A percentile compares a stretch with the other conserved stretches of the same genome.
Conservation (phyloP, 1,284 basidiomycete genomes). For the Apiotrichum veenhuisii region DNA sequence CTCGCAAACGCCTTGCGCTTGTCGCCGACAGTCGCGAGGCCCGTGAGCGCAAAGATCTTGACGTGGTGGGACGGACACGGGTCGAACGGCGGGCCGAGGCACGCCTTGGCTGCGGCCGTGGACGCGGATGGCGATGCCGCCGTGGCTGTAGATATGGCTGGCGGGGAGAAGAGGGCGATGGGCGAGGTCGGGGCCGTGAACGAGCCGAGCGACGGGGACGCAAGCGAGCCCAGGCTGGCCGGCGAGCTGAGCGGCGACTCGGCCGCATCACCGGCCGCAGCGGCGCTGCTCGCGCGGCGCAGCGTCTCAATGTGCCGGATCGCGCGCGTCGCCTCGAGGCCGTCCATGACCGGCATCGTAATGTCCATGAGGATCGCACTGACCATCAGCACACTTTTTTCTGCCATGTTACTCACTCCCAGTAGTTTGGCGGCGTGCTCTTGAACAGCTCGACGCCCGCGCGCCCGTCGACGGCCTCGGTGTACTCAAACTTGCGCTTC, state of each 20-base stretch:
- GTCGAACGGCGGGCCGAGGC: not conserved
- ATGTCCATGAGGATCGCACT: slow-evolving; percentile 83
- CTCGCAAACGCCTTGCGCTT: slow-evolving; percentile 85
- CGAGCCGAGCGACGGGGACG: too few species aligned
- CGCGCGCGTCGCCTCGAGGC: slow-evolving; percentile 74
- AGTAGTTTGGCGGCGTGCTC: slow-evolving; percentile 23
- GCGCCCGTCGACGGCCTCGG: slow-evolving; percentile 56
- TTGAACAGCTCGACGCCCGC: slow-evolving; percentile 12
- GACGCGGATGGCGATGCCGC: not conserved
- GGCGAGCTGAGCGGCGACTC: not conserved
- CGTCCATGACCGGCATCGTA: slow-evolving; percentile 89
- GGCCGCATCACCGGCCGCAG: not conserved
- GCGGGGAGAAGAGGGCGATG: too few species aligned
- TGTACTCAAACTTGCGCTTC: slow-evolving; percentile 67
- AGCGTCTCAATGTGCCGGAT: slow-evolving; percentile 74
- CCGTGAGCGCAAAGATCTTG: slow-evolving; percentile 85
- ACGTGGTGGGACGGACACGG: slow-evolving; percentile 16
- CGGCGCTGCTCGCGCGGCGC: slow-evolving; percentile 36
- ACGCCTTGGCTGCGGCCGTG: not conserved
- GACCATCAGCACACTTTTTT: not conserved
- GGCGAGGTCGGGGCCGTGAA: too few species aligned
- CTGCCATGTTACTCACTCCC: slow-evolving; percentile 55
- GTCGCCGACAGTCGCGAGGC: slow-evolving; percentile 86
- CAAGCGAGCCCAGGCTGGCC: not conserved
- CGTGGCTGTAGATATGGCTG: too few species aligned